Evolutionary conservation across 345 rosid species (phyloP), one percentile per base, ranked within the genome.

Genomic region (Citrus australasica): DNA sequence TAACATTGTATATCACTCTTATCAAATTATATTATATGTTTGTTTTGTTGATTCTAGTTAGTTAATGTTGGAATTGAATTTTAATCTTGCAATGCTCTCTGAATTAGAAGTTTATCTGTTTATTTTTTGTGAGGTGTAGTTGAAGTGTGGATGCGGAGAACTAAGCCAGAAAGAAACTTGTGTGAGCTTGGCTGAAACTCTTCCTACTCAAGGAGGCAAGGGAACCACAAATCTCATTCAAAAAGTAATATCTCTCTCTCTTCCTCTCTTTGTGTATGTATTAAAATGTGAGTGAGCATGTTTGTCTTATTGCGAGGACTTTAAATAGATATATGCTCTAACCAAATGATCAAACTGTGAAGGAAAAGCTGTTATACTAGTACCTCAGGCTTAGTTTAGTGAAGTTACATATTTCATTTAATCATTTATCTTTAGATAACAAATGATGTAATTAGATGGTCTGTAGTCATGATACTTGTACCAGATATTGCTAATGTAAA

Each of bases 81-180:
- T 32, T 62, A n/a, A 8, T 48, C 33, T 78, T 21, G 60, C 21
- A 38, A 60, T 66, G 48, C 46, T 6, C 42, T 6, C 32, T 60
- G 46, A 16, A 17, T 21, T 76, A 59, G 21, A 4, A 33, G 22
- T 76, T 69, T 28, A 35, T 62, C 35, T 53, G 42, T 69, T 71
- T 63, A 42, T 30, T 75, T 13, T 66, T 35, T 64, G 51, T 74
- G 77, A 32, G 53, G 37, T 82, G 79, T 81, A 95, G 99, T 48
- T 95, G 81, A 93, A 86, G 85, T 95, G 99, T 25, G 95, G 89
- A 70, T 95, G 97, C 46, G 95, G 98, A 65, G 99, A 95, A 88
- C 66, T 88, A 75, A 93, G 88, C 82, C 88, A 87, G 85, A 95
- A 86, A 77, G 99, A 95, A 80, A 92, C 98, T 19, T 93, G 93